Conservation (phyloP, 2,329 filamentous ascomycete species). For the Sporothrix mexicana region DNA sequence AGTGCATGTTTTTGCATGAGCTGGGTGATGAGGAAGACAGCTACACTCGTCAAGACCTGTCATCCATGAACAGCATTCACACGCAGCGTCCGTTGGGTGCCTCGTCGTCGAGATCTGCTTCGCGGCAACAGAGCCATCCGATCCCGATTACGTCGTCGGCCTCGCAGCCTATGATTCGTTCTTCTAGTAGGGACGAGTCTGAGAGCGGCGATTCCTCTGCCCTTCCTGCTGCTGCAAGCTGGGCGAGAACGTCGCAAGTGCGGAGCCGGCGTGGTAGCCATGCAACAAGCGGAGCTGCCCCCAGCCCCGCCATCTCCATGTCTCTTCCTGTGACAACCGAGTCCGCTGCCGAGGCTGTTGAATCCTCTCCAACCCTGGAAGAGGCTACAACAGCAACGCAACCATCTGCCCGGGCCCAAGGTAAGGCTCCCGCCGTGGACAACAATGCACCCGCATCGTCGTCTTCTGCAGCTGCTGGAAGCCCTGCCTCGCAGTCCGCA, state of each 20-base stretch:
- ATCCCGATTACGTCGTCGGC: conserved; percentile 39
- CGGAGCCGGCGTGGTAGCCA: conserved; percentile 76
- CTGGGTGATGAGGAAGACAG: conserved; percentile 98
- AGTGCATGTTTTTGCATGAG: conserved; percentile 98
- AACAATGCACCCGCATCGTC: not conserved
- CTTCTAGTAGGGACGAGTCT: conserved; percentile 78
- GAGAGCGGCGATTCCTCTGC: conserved; percentile 82
- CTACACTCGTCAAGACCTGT: conserved; percentile 92
- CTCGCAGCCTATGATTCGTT: conserved; percentile 71
- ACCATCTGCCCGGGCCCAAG: conserved; percentile 23
- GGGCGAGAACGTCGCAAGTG: conserved; percentile 75
- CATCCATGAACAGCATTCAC: conserved; percentile 88
- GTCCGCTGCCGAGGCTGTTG: conserved; percentile 52
- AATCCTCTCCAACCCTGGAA: conserved; percentile 44
- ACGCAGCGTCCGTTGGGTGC: conserved; percentile 71
- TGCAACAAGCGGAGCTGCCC: conserved; percentile 78
- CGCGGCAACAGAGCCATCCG: conserved; percentile 58
- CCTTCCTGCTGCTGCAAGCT: conserved; percentile 91
- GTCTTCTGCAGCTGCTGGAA: not conserved
- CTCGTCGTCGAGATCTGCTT: conserved; percentile 58
- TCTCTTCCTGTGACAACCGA: conserved; percentile 62
- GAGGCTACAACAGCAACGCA: conserved; percentile 39
- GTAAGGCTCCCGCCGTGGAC: conserved; percentile 30
- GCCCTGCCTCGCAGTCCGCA: not conserved
- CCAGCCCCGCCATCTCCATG: conserved; percentile 77